Percentiles rank a stretch among this genome's conserved stretches.
phyloP scores from a whole-genome alignment of 2,329 filamentous ascomycete genomes.

The Drechslera avenae region DNA sequence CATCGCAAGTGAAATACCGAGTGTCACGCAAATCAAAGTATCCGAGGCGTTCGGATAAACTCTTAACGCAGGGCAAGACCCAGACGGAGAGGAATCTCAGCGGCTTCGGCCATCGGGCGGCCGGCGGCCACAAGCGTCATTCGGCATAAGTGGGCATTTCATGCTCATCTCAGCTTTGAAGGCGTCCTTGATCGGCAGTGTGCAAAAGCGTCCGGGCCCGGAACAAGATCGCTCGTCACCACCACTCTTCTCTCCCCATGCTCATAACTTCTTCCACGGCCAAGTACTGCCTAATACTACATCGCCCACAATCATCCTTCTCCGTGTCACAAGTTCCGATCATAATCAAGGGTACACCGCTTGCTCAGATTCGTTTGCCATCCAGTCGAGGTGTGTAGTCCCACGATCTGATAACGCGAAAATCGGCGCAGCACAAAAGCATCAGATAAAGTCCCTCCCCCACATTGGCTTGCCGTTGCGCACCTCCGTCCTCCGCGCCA shows the following conservation, averaged over 20 bases:
- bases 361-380: conserved; percentile 22
- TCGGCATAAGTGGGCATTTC: conserved; percentile 11
- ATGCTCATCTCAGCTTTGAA: conserved; percentile 17
- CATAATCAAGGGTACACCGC: conserved; percentile 17
- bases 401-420: conserved; percentile 39
- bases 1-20: background rate
- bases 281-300: conserved; percentile 3
- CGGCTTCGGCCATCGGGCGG: conserved; percentile 8
- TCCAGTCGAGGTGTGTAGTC: conserved; percentile 23
- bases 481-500: conserved; percentile 5
- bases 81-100: conserved; percentile 1
- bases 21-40: background rate
- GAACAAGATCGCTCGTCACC: conserved; percentile 17
- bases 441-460: conserved; percentile 17
- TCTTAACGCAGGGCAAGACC: conserved; percentile 3
- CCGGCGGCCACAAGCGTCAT: conserved; percentile 5
- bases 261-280: conserved; percentile 6
- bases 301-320: background rate
- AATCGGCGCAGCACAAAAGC: conserved; percentile 15
- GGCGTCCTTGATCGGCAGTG: conserved; percentile 15
- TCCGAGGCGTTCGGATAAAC: conserved; percentile 11
- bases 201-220: conserved; percentile 11
- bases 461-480: conserved; percentile 6
- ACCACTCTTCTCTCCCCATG: conserved; percentile 19
- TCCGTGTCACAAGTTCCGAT: conserved; percentile 17